Percentiles rank a stretch among this genome's conserved stretches.
These are phyloP conservation scores for Tolypocladium pustulatum DNA, from an alignment of 2,329 filamentous ascomycete species.

Conservation along the genomic window DNA sequence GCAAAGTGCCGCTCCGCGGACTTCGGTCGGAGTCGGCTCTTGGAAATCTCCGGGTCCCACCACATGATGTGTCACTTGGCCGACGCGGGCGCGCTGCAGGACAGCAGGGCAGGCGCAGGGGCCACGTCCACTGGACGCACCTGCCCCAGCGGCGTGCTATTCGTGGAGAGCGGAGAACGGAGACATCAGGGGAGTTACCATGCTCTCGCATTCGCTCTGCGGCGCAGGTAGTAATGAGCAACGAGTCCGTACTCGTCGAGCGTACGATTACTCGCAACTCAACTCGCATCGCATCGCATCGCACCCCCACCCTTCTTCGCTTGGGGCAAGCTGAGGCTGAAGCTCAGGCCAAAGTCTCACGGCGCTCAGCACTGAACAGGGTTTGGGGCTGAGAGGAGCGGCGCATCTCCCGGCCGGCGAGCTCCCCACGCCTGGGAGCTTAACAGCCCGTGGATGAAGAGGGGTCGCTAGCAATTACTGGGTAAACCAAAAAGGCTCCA, in stretches of 20 bases:
- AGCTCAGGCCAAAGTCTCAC: background rate
- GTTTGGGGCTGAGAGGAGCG: background rate
- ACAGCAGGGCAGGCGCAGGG: background rate
- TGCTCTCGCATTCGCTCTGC: background rate
- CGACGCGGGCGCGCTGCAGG: background rate
- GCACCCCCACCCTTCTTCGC: background rate
- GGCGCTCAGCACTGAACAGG: background rate
- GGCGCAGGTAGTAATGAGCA: background rate
- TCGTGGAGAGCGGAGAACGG: background rate
- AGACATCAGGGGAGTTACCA: background rate
- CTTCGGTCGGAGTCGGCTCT: slow-evolving; percentile 13
- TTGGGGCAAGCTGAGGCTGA: background rate
- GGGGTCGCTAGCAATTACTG: background rate
- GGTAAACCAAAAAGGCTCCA: background rate
- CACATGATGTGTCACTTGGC: slow-evolving; percentile 1
- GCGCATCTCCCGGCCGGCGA: background rate
- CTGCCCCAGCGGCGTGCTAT: background rate
- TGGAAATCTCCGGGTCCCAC: slow-evolving; percentile 12
- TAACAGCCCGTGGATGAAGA: background rate
- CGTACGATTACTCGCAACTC: background rate
- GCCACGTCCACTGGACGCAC: background rate
- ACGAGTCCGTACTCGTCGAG: too few species aligned
- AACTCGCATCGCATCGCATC: too few species aligned
- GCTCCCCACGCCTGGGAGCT: background rate
- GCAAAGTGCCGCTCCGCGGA: background rate